Conservation (phyloP, 176 grass and related monocot genomes). For the Oryza meyeriana region DNA sequence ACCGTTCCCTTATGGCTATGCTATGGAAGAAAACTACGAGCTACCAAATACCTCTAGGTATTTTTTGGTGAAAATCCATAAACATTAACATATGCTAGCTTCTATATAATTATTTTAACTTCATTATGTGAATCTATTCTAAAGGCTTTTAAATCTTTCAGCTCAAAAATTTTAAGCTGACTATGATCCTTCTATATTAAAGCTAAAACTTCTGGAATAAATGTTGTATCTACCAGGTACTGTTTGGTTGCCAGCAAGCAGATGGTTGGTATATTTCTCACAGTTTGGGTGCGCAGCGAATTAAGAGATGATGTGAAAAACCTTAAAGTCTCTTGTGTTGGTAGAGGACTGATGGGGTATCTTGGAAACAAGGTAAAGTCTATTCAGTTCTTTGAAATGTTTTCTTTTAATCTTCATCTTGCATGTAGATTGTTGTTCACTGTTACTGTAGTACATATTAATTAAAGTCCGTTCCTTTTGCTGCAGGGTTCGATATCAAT, state of each 20-base stretch:
- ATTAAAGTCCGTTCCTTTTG: slow-evolving; percentile 12
- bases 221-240: slow-evolving; percentile 51
- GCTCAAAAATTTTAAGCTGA: not conserved
- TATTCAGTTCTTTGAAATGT: not conserved
- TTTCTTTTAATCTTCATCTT: not conserved
- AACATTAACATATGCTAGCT: not conserved
- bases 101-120: not conserved
- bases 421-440: not conserved
- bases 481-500: slow-evolving; percentile 96
- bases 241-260: slow-evolving; percentile 96
- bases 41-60: slow-evolving; percentile 61
- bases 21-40: slow-evolving; percentile 52
- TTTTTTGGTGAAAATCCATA: not conserved
- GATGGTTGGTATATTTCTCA: slow-evolving; percentile 99
- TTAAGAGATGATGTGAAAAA: slow-evolving; percentile 86
- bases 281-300: slow-evolving; percentile 80
- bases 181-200: not conserved
- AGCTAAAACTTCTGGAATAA: slow-evolving; percentile 11
- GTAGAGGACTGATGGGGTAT: slow-evolving; percentile 97
- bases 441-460: not conserved
- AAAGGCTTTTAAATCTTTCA: not conserved
- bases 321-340: slow-evolving; percentile 94
- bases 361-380: slow-evolving; percentile 91
- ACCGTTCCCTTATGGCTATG: slow-evolving; percentile 62
- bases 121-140: no score